phyloP scores from a whole-genome alignment of 169 alveolate genomes.

The Babesia divergens region DNA sequence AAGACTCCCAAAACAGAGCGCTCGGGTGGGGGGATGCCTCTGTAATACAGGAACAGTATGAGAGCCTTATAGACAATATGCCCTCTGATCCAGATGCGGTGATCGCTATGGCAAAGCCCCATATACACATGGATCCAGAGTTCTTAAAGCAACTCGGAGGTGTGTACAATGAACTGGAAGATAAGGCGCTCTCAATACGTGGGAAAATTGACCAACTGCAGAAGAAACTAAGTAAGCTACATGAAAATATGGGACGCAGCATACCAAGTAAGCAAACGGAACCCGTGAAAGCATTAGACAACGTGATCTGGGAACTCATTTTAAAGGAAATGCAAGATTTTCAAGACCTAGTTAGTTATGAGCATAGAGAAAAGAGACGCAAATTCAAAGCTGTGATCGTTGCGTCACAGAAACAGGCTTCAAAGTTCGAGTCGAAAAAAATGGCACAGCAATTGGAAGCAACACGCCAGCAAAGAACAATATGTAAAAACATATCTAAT shows the following conservation, averaged over 20 bases:
- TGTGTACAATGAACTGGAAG: conserved; percentile 23
- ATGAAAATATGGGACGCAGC: conserved; percentile 38
- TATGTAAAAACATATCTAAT: conserved; percentile 54
- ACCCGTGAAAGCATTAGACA: conserved; percentile 29
- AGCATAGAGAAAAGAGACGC: conserved; percentile 69
- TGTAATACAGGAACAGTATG: background rate
- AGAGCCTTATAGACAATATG: background rate
- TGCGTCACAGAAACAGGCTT: conserved; percentile 49
- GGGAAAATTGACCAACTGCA: background rate
- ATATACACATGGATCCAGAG: conserved; percentile 19
- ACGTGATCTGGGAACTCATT: conserved; percentile 28
- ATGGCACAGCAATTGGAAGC: conserved; percentile 51
- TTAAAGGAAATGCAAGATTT: conserved; percentile 70
- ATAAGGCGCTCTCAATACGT: conserved; percentile 3
- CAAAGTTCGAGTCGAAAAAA: conserved; percentile 34
- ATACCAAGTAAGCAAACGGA: conserved; percentile 29
- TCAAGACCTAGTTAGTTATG: conserved; percentile 73
- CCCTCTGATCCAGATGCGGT: background rate
- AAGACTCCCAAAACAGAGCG: too few species aligned
- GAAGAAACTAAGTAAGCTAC: conserved; percentile 18
- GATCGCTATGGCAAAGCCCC: conserved; percentile 25
- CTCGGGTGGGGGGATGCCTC: too few species aligned
- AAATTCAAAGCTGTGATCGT: conserved; percentile 57
- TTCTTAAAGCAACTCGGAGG: conserved; percentile 50
- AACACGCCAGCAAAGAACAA: conserved; percentile 36